Conservation (phyloP, 208 protist species). For the Leptomonas seymouri region DNA sequence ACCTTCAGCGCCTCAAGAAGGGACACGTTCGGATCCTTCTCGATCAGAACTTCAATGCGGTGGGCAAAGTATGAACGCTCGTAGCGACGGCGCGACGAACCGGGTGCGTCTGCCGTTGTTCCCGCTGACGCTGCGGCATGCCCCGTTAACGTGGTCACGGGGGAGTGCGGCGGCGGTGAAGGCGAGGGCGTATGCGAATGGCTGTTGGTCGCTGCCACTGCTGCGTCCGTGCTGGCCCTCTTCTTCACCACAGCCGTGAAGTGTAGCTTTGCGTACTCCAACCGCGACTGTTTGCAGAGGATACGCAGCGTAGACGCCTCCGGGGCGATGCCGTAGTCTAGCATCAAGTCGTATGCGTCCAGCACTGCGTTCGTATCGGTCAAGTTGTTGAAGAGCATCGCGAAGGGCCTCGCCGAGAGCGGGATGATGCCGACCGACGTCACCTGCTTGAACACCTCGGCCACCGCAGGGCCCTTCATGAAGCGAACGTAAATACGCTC, state of each 20-base stretch:
- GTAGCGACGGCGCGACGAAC: conserved; percentile 48
- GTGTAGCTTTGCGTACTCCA: conserved; percentile 68
- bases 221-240: conserved; percentile 12
- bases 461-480: conserved; percentile 74
- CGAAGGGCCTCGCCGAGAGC: conserved; percentile 77
- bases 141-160: not conserved
- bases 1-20: conserved; percentile 80
- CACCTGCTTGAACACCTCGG: conserved; percentile 64
- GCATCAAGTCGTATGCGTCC: conserved; percentile 89
- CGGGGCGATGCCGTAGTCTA: conserved; percentile 84
- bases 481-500: conserved; percentile 70
- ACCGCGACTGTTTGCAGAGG: conserved; percentile 77
- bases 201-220: conserved; percentile 1
- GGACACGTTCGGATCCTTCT: conserved; percentile 32
- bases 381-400: conserved; percentile 84
- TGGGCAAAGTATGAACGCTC: conserved; percentile 75
- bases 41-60: conserved; percentile 63
- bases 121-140: not conserved
- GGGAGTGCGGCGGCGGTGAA: conserved; percentile 23
- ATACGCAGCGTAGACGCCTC: conserved; percentile 80
- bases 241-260: conserved; percentile 55
- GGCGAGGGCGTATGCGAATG: conserved; percentile 21
- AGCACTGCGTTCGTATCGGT: conserved; percentile 47
- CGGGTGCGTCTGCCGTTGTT: conserved; percentile 13
- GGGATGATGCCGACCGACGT: conserved; percentile 62